Evolutionary conservation across 1,284 basidiomycete species (phyloP).

Genomic region (Psilocybe mexicana): DNA sequence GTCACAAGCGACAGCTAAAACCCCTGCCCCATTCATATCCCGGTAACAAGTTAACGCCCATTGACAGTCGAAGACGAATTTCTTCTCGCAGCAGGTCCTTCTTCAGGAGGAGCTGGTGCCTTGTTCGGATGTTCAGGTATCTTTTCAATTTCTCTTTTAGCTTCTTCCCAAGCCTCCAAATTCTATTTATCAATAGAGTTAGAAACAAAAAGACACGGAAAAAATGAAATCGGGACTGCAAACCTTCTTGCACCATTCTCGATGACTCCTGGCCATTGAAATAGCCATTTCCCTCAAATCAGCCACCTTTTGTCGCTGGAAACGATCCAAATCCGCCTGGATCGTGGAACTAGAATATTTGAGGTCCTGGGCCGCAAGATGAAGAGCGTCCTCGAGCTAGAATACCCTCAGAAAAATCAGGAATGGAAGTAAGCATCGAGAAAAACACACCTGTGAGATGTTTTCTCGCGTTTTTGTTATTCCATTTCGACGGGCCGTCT

Average conservation of each 20-base stretch:
- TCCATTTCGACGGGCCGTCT: constrained; percentile 88
- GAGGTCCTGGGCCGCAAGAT: constrained; percentile 87
- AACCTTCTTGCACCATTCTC: constrained; percentile 95
- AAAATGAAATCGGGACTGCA: constrained; percentile 20
- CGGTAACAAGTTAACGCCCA: constrained; percentile 35
- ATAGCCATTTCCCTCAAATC: constrained; percentile 93
- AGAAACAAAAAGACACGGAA: constrained; percentile 2
- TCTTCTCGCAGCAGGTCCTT: constrained; percentile 41
- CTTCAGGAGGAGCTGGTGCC: constrained; percentile 41
- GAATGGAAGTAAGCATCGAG: constrained; percentile 6
- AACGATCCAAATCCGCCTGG: constrained; percentile 96
- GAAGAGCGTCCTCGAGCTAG: constrained; percentile 90
- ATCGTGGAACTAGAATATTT: constrained; percentile 96
- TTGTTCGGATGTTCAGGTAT: constrained; percentile 89
- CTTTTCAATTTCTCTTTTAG: constrained; percentile 85
- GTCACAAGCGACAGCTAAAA: neutral
- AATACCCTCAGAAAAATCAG: constrained; percentile 1
- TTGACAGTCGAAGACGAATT: constrained; percentile 63
- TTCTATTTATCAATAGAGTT: constrained; percentile 56
- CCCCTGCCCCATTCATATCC: neutral
- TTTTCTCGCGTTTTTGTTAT: constrained; percentile 94
- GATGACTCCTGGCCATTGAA: constrained; percentile 85
- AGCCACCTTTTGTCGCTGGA: constrained; percentile 97
- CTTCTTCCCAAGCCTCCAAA: constrained; percentile 95
- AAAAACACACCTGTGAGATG: constrained; percentile 78